phyloP scores from a whole-genome alignment of 2,329 filamentous ascomycete genomes.

The Fusarium temperatum region DNA sequence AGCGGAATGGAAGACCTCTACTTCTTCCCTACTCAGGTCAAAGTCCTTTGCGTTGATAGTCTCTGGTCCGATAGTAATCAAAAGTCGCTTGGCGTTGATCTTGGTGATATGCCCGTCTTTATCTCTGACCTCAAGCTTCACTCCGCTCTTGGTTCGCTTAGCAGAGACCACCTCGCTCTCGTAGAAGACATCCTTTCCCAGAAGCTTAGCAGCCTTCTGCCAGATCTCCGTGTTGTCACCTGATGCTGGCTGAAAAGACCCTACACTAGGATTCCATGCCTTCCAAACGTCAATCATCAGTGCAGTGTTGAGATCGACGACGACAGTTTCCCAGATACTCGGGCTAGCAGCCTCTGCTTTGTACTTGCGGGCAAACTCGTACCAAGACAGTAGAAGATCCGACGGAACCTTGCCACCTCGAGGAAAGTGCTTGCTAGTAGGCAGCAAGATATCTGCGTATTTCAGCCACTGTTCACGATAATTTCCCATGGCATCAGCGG shows the following conservation, averaged over 20 bases:
- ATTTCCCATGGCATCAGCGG: not conserved
- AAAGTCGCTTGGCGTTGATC: not conserved
- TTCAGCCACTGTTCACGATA: not conserved
- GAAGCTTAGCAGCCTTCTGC: not conserved
- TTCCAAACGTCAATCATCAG: not conserved
- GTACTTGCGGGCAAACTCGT: not conserved
- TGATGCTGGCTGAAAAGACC: not conserved
- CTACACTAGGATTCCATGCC: not conserved
- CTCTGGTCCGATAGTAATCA: not conserved
- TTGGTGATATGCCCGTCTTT: not conserved
- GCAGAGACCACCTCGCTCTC: not conserved
- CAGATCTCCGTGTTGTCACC: not conserved
- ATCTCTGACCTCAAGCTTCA: not conserved
- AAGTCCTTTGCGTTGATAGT: not conserved
- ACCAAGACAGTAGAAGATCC: not conserved
- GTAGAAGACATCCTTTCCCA: not conserved
- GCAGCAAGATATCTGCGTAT: not conserved
- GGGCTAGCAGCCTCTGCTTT: not conserved
- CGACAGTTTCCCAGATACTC: not conserved
- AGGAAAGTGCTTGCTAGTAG: not conserved
- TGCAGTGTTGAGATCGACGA: not conserved
- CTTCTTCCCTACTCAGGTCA: not conserved
- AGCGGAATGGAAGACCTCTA: not conserved
- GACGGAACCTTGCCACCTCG: not conserved
- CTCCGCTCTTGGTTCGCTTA: not conserved